Base-by-base conservation (phyloP, 495 filamentous ascomycete species). In the Patellaria atrata region DNA sequence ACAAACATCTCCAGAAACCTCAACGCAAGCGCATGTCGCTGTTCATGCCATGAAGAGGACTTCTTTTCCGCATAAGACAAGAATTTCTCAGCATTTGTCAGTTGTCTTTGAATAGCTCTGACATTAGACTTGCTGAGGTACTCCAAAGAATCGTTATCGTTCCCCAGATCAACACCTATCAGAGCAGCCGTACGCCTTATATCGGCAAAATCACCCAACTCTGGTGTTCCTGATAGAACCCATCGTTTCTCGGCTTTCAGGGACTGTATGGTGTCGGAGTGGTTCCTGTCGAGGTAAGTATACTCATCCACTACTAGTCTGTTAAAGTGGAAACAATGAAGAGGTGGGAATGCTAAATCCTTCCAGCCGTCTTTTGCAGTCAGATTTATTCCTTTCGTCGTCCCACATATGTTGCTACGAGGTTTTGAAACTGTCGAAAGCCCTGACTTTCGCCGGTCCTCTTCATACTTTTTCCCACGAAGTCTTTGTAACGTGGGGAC, bases 231-330 rank as follows among this genome's bases (percentile, higher is more conserved):
- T 0, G 77, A 81, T 0, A 83, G 52, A 15, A 77, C 57, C 78
- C 78, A 83, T 36, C 67, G 70, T 7, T 67, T 65, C 28, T 59
- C 55, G 17, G 70, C 63, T 4, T 61, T 38, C 1, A 73, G 35
- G 1, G 47, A 43, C 1, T 51, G 37, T 3, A 71, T 35, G 4
- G 54, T 37, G 0, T 35, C 32, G 1, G 30, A 2, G 23, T 22
- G 24, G 16, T 36, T 52, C 45, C 4, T 57, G 43, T 10, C 63
- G 55, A 22, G 50, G 43, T 78, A 77, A 1, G 73, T 70, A 50
- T 70, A 82, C 35, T 83, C 78, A 45, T 83, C 78, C 27, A 79
- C 63, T 3, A 83, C 61, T 10, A 80, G 43, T 0, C 78, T 68
- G 33, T 68, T 62, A 44, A 69, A 83, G 8, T 53, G 55, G 52